phyloP scores from a whole-genome alignment of 768 basidiomycete species.

The Panaeolus cyanescens region DNA sequence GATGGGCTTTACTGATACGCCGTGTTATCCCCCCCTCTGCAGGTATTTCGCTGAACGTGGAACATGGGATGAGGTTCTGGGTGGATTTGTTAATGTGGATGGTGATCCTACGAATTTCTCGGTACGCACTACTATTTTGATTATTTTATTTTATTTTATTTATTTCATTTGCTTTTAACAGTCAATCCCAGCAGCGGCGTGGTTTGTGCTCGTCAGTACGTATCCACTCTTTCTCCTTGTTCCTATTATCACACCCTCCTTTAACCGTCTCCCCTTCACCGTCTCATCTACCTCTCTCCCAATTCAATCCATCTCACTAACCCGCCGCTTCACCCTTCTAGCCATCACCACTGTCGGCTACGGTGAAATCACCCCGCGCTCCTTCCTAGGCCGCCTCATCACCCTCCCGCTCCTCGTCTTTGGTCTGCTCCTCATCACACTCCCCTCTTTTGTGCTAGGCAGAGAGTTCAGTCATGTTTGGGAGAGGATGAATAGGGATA shows the following conservation, averaged over 20 bases:
- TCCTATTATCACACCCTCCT: neutral
- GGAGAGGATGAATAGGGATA: conserved; percentile 70
- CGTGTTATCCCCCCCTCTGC: neutral
- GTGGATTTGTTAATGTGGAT: conserved; percentile 81
- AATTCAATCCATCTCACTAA: neutral
- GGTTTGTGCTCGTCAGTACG: conserved; percentile 84
- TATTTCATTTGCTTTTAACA: conserved; percentile 8
- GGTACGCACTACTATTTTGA: conserved; percentile 36
- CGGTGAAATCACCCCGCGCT: conserved; percentile 89
- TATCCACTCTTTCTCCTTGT: conserved; percentile 18
- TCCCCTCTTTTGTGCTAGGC: conserved; percentile 91
- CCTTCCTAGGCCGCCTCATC: conserved; percentile 83
- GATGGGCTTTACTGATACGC: too few species aligned
- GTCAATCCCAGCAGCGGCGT: conserved; percentile 49
- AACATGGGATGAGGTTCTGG: conserved; percentile 81
- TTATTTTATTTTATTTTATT: conserved; percentile 35
- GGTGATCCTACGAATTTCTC: conserved; percentile 83
- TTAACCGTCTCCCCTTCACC: neutral
- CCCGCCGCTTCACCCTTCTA: conserved; percentile 25
- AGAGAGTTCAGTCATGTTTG: conserved; percentile 90
- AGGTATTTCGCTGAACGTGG: conserved; percentile 92
- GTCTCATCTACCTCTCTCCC: conserved; percentile 7
- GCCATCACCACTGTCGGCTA: conserved; percentile 91
- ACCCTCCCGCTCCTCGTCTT: conserved; percentile 87
- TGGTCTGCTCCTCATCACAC: conserved; percentile 84